Evolutionary conservation across 2,329 filamentous ascomycete genomes (phyloP).

Genomic region (Fusarium miscanthi): DNA sequence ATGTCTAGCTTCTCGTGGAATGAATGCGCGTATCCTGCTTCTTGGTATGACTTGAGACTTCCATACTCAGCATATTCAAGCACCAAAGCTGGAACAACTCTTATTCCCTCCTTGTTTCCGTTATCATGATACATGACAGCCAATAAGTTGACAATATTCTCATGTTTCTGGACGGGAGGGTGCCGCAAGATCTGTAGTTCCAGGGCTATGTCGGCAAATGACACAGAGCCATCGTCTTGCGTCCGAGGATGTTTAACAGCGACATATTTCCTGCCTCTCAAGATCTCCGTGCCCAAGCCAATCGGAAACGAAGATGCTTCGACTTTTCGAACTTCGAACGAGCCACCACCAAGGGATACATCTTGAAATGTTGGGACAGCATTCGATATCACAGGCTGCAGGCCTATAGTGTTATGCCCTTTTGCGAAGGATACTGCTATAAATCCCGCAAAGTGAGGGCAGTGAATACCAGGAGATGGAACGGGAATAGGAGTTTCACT

Average conservation of each 20-base stretch:
- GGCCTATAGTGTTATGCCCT: background rate
- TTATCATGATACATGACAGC: conserved; percentile 5
- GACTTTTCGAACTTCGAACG: conserved; percentile 8
- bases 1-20: background rate
- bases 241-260: conserved; percentile 1
- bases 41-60: conserved; percentile 2
- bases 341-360: conserved; percentile 2
- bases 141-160: conserved; percentile 1
- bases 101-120: background rate
- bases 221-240: background rate
- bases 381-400: conserved; percentile 2
- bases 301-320: background rate
- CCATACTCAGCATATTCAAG: conserved; percentile 4
- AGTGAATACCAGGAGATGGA: background rate
- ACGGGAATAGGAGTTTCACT: background rate
- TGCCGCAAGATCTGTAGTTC: conserved; percentile 3
- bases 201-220: background rate
- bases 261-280: background rate
- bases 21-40: background rate
- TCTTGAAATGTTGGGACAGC: background rate
- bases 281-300: background rate
- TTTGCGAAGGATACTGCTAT: background rate
- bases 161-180: background rate
- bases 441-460: conserved; percentile 10
- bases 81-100: background rate